Evolutionary conservation across 225 moss, liverwort and hornwort genomes (phyloP).

Genomic region (Takakia lepidozioides): DNA sequence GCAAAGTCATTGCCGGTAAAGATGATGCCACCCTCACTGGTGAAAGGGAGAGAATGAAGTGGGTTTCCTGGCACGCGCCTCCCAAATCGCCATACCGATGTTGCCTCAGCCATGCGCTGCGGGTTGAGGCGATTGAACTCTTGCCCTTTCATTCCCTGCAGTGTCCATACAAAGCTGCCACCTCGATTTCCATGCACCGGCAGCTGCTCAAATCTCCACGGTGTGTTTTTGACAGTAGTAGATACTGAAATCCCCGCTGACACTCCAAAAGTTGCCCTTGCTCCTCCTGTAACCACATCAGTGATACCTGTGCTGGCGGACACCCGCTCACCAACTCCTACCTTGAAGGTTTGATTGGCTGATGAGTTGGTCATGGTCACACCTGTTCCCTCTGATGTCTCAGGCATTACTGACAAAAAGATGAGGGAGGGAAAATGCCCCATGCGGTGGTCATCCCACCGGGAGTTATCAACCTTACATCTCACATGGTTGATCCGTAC

Average conservation of each 20-base stretch:
- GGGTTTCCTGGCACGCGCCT: constrained; percentile 30
- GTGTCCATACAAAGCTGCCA: constrained; percentile 46
- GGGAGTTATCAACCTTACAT: constrained; percentile 42
- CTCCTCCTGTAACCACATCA: constrained; percentile 12
- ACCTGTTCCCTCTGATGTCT: constrained; percentile 26
- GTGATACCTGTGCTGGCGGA: constrained; percentile 4
- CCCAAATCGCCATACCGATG: constrained; percentile 32
- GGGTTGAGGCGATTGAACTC: constrained; percentile 37
- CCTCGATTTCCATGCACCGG: constrained; percentile 33
- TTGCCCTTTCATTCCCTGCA: constrained; percentile 42
- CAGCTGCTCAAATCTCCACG: constrained; percentile 53
- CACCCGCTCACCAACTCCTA: constrained; percentile 24
- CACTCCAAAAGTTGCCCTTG: constrained; percentile 7
- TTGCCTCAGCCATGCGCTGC: constrained; percentile 24
- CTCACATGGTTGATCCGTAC: constrained; percentile 46
- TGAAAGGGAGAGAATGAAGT: constrained; percentile 35
- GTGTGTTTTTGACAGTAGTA: constrained; percentile 32
- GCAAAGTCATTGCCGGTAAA: constrained; percentile 20
- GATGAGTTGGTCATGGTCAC: constrained; percentile 54
- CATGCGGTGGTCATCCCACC: constrained; percentile 37
- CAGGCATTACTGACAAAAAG: constrained; percentile 24
- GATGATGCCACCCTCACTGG: constrained; percentile 43
- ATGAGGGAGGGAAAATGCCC: constrained; percentile 40
- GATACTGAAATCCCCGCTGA: constrained; percentile 6
- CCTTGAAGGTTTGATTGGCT: constrained; percentile 21